These are phyloP conservation scores for Leccinum griseonigrum DNA, from an alignment of 1,284 basidiomycete genomes.

Conservation along the genomic window DNA sequence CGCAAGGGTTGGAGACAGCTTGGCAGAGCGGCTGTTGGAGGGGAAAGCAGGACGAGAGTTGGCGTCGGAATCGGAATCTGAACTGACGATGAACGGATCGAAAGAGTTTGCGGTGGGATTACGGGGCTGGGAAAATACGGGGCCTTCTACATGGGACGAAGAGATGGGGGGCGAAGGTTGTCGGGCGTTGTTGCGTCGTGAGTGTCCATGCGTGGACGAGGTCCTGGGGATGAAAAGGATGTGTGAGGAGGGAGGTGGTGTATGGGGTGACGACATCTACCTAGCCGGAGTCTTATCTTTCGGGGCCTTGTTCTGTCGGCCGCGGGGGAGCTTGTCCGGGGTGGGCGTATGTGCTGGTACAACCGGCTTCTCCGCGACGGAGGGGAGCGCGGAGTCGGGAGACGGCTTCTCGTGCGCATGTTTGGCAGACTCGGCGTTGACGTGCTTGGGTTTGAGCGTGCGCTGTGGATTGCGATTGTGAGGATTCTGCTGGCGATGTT, in stretches of 20 bases:
- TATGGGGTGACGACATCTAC: conserved; percentile 19
- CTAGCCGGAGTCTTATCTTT: conserved; percentile 34
- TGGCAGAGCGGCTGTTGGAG: conserved; percentile 27
- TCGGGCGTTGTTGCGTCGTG: conserved; percentile 47
- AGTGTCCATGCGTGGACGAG: conserved; percentile 45
- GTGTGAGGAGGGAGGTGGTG: conserved; percentile 6
- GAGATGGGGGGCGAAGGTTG: conserved; percentile 59
- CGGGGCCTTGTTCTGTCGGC: conserved; percentile 25
- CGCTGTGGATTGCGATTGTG: conserved; percentile 36
- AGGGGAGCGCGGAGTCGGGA: conserved; percentile 8
- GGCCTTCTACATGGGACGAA: conserved; percentile 63
- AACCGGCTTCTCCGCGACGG: conserved; percentile 25
- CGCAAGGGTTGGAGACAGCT: conserved; percentile 41
- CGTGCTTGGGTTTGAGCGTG: conserved; percentile 36
- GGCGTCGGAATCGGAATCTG: conserved; percentile 38
- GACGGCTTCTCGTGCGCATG: conserved; percentile 17
- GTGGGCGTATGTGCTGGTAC: conserved; percentile 5
- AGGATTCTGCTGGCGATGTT: conserved; percentile 28
- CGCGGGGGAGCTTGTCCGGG: conserved; percentile 28
- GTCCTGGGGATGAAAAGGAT: conserved; percentile 37
- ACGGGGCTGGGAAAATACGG: conserved; percentile 27
- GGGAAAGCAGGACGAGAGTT: conserved; percentile 17
- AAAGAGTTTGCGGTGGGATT: conserved; percentile 43
- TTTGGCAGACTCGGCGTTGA: conserved; percentile 20
- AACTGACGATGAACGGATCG: conserved; percentile 55